phyloP scores from a whole-genome alignment of 1,139 yeast species.

The Casaregolazyma suthepensis region DNA sequence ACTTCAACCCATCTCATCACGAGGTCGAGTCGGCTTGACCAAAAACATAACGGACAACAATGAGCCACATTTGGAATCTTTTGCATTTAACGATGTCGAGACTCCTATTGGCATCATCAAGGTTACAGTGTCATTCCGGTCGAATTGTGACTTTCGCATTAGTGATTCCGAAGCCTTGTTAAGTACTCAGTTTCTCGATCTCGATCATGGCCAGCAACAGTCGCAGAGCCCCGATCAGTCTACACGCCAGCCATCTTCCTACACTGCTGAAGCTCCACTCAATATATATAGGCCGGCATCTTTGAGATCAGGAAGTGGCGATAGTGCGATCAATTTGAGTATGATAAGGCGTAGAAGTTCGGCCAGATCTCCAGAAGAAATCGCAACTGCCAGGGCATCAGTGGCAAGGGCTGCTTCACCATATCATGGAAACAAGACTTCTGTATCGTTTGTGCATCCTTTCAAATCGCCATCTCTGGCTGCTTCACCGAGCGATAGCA shows the following conservation, averaged over 20 bases:
- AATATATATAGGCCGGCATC: constrained; percentile 4
- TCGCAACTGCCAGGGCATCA: neutral
- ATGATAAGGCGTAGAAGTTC: neutral
- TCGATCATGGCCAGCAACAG: constrained; percentile 32
- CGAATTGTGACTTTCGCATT: constrained; percentile 59
- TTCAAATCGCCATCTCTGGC: constrained; percentile 35
- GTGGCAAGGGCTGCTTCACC: constrained; percentile 1
- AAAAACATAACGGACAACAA: constrained; percentile 50
- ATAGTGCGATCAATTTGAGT: neutral
- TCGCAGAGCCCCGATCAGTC: neutral
- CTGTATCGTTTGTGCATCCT: constrained; percentile 30
- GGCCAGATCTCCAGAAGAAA: constrained; percentile 4
- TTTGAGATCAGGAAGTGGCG: constrained; percentile 5
- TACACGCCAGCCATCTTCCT: neutral
- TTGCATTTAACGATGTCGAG: constrained; percentile 59
- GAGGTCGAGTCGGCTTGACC: constrained; percentile 79
- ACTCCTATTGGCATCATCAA: constrained; percentile 71
- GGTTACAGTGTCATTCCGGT: constrained; percentile 73
- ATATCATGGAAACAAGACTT: constrained; percentile 5
- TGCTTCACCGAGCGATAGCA: constrained; percentile 28
- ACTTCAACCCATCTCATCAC: constrained; percentile 65
- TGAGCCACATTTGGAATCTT: constrained; percentile 51
- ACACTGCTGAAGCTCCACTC: constrained; percentile 5
- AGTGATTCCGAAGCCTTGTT: constrained; percentile 61
- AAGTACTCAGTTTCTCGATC: constrained; percentile 50